phyloP scores from a whole-genome alignment of 139 green algal genomes.

The Chlamydomonas applanata region DNA sequence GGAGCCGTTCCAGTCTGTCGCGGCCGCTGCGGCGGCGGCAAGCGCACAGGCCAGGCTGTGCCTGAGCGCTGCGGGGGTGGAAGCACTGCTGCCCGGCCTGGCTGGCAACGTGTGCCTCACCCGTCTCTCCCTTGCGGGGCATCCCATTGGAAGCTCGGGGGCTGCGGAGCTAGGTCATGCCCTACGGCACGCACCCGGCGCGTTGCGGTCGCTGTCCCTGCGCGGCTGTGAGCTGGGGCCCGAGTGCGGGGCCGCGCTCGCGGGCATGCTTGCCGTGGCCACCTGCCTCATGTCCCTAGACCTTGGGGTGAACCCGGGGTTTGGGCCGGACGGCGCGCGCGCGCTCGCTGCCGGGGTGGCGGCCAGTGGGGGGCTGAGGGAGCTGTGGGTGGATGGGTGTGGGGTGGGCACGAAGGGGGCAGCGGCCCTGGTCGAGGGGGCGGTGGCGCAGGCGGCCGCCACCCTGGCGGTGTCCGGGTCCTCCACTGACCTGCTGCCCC shows the following conservation, averaged over 20 bases:
- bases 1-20: too few relatives aligned
- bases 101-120: slow-evolving; percentile 7
- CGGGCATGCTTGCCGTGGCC: neutral
- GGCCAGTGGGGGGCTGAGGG: neutral
- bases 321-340: neutral
- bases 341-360: neutral
- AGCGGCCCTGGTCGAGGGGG: neutral
- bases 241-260: neutral
- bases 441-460: neutral
- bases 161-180: neutral
- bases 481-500: too few relatives aligned
- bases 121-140: neutral
- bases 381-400: slow-evolving; percentile 1
- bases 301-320: neutral
- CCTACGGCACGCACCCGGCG: slow-evolving; percentile 1
- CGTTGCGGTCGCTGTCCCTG: neutral
- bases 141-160: neutral
- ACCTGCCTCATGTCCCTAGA: neutral
- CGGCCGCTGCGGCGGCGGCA: too few relatives aligned
- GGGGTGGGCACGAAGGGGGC: neutral
- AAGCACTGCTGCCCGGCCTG: neutral
- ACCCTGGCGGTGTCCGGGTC: too few relatives aligned
- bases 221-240: neutral
- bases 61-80: neutral
- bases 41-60: neutral